Evolutionary conservation across 208 protist species (phyloP), one percentile per base, ranked within the genome.

Genomic region (Porcisia hertigi): DNA sequence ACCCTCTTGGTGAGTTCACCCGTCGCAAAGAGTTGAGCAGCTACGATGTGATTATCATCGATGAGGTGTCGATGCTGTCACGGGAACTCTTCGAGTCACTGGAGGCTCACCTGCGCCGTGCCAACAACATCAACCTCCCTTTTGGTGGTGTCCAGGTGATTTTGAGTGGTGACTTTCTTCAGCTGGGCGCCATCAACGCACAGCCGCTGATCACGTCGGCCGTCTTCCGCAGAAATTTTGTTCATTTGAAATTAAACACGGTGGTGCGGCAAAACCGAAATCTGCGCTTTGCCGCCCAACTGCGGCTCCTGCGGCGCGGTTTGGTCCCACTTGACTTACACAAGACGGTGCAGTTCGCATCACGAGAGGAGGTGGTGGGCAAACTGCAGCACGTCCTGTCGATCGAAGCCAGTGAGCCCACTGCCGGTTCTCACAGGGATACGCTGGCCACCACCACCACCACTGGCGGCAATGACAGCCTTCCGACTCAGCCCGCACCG

Each of bases 121-220:
- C 94, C 60, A 92, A 97, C 73, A 90, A 88, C 76, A 75, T 88
- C 36, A 81, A 94, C 65, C 77, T 94, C 30, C 89, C 95, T 39
- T 98, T 98, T 73, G 96, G 96, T 20, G 96, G 96, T 2, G 85
- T 98, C 30, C 96, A 98, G 79, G 76, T 98, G n/a, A 92, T 98
- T 67, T 67, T 97, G 16, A 95, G 92, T 65, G 96, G 96, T 0
- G 96, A 98, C 77, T 98, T 98, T 78, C 74, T 98, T 53, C 94
- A 98, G 80, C 85, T 98, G 20, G 90, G 89, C 39, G 92, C 91
- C 20, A 93, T 97, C 39, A 73, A 82, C 55, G 76, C 89, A 0
- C 45, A 86, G 47, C 80, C 88, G 3, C 80, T 97, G 36, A 80
- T 97, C 58, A 87, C 85, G 47, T 93, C 90, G 0, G 67, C 85